Percentiles rank a stretch among this genome's conserved stretches.
phyloP scores from a whole-genome alignment of 345 rosid species.

The Eutrema heterophyllum region DNA sequence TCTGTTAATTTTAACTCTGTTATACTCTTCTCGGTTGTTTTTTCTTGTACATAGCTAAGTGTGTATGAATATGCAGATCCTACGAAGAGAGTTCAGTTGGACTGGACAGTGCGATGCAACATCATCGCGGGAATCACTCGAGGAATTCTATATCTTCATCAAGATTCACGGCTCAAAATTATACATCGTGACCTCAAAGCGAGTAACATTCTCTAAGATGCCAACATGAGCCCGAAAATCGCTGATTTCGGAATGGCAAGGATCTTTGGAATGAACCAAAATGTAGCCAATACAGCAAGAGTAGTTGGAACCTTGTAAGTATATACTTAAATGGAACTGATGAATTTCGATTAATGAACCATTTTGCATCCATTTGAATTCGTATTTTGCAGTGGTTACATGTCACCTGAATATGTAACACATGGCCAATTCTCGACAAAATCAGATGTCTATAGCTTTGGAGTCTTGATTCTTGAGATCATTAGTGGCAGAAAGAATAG shows the following conservation, averaged over 20 bases:
- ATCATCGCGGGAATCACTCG: neutral
- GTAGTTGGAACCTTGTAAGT: neutral
- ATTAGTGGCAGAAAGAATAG: neutral
- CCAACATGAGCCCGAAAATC: neutral
- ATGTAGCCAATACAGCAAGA: neutral
- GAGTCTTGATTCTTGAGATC: neutral
- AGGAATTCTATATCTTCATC: neutral
- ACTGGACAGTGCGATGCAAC: neutral
- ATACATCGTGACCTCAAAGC: neutral
- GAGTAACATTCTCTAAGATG: neutral
- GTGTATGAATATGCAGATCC: neutral
- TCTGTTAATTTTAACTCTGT: neutral
- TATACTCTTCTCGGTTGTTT: neutral
- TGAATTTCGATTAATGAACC: neutral
- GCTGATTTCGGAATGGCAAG: neutral
- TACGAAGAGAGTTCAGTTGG: neutral
- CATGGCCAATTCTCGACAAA: neutral
- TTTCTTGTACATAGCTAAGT: neutral
- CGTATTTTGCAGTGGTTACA: no score
- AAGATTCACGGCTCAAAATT: neutral
- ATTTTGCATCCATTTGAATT: neutral
- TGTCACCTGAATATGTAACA: neutral
- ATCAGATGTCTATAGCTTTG: neutral
- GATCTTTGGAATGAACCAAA: neutral
- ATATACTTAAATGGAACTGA: neutral